Evolutionary conservation across 202 grass and related monocot genomes (phyloP).

Genomic region (Dendrocalamus latiflorus): DNA sequence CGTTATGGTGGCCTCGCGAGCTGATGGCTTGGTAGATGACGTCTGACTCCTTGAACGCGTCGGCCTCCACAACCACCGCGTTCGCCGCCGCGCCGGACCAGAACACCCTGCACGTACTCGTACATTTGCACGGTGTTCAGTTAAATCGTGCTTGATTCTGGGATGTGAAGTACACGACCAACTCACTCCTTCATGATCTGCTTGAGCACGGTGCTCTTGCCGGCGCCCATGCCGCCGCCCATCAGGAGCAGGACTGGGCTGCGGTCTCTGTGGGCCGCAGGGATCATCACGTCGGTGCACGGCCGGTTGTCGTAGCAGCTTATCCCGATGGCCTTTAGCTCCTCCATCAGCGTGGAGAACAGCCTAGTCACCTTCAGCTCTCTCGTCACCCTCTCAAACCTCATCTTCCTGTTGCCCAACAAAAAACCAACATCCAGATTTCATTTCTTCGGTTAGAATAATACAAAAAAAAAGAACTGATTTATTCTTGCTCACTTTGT

Average conservation of each 20-base stretch:
- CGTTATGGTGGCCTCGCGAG: conserved; percentile 82
- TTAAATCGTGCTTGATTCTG: not conserved
- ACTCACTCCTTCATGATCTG: conserved; percentile 60
- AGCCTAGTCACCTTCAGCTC: conserved; percentile 84
- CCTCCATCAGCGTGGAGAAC: conserved; percentile 80
- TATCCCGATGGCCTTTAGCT: conserved; percentile 63
- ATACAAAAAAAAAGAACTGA: not conserved
- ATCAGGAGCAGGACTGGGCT: conserved; percentile 84
- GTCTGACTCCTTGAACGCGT: conserved; percentile 90
- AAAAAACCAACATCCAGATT: not conserved
- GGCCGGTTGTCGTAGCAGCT: conserved; percentile 24
- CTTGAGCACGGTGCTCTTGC: conserved; percentile 92
- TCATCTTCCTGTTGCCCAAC: conserved; percentile 57
- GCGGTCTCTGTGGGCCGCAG: conserved; percentile 52
- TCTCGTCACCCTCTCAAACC: conserved; percentile 82
- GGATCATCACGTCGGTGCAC: conserved; percentile 64
- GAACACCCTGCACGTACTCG: conserved; percentile 49
- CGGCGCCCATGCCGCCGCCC: conserved; percentile 94
- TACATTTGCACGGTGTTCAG: not conserved
- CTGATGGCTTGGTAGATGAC: conserved; percentile 82
- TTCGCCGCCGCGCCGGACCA: conserved; percentile 61
- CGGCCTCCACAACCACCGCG: conserved; percentile 87
- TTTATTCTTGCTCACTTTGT: not conserved
- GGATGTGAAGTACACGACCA: not conserved
- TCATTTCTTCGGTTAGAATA: not conserved